Base-by-base conservation (phyloP, 192 early-diverging fungal genomes). In the Backusella luteola region DNA sequence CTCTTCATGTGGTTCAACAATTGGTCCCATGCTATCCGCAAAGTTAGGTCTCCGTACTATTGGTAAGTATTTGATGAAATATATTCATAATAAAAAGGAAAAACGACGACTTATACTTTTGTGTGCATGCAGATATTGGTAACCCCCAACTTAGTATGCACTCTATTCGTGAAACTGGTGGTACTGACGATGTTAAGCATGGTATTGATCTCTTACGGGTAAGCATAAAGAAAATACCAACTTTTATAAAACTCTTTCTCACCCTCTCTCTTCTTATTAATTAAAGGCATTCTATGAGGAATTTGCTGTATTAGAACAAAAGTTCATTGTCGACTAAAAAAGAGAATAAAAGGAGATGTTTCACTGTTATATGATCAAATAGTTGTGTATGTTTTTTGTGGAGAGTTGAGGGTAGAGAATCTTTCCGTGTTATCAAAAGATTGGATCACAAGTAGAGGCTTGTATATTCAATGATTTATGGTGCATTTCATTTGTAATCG, bases 121-220 rank as follows among this genome's bases (percentile, higher is more conserved):
- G 17, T 44, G 34, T 56, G 15, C 63, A 59, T 34, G 14, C 76
- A 86, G 96, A 99, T 86, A 92, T 99, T 44, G 97, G 98, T 66
- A 97, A 96, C 77, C 92, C 97, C 34, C 95, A 99, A 84, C 82
- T 98, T 75, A 93, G 93, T 76, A 99, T 98, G 98, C 98, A 99
- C 84, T 96, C 95, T 73, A 93, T 96, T 84, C 95, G 97, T 67
- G 97, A 99, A 84, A 89, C 88, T 14, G 91, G 92, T 75, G 98
- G 97, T 12, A 87, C 90, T 35, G 92, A 97, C 71, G 98, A 98
- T 79, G 93, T 98, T 53, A 86, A 85, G 0, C 81, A 93, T 81
- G 90, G 95, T 35, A 94, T 99, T 79, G 81, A 89, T 75, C 84
- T 99, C 76, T 97, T 99, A 80, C 86, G 91, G 77, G 93, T 89